These are phyloP conservation scores for Ophiostoma pallidulum DNA, from an alignment of 2,329 filamentous ascomycete genomes.

Conservation along the genomic window DNA sequence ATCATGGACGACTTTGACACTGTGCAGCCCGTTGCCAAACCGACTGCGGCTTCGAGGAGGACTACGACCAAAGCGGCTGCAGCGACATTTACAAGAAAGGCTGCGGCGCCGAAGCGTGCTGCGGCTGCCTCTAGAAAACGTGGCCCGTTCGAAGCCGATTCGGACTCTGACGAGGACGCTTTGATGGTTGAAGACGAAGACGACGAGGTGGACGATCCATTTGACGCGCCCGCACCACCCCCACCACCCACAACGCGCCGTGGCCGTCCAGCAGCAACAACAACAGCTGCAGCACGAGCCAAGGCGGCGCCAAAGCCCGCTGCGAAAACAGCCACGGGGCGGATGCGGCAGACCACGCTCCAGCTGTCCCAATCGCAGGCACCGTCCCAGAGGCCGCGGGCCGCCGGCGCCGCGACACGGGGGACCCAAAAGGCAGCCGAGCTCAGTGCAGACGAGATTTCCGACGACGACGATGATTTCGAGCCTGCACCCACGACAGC, in stretches of 20 bases:
- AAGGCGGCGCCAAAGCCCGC: neutral
- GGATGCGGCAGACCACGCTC: slow-evolving; percentile 14
- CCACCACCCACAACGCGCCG: slow-evolving; percentile 26
- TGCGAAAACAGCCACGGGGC: neutral
- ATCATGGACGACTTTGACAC: slow-evolving; percentile 45
- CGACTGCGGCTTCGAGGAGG: slow-evolving; percentile 25
- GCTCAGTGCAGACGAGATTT: slow-evolving; percentile 18
- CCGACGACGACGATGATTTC: slow-evolving; percentile 17
- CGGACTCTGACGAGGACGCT: slow-evolving; percentile 36
- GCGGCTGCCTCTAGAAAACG: slow-evolving; percentile 33
- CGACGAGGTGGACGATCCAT: slow-evolving; percentile 6
- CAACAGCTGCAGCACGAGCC: neutral
- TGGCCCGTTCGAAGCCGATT: slow-evolving; percentile 28
- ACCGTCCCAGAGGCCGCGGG: neutral
- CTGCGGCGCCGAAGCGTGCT: slow-evolving; percentile 32
- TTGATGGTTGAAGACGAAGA: slow-evolving; percentile 30
- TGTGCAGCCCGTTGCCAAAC: slow-evolving; percentile 27
- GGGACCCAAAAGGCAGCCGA: slow-evolving; percentile 4
- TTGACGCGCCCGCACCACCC: slow-evolving; percentile 24
- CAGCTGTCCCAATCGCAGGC: slow-evolving; percentile 11
- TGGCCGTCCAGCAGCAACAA: slow-evolving; percentile 1
- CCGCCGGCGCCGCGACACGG: neutral
- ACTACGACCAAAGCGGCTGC: slow-evolving; percentile 24
- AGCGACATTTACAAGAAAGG: slow-evolving; percentile 22
- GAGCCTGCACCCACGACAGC: slow-evolving; percentile 13